These are phyloP conservation scores for Zygosaccharomyces siamensis DNA, from an alignment of 805 yeast genomes.

Conservation along the genomic window DNA sequence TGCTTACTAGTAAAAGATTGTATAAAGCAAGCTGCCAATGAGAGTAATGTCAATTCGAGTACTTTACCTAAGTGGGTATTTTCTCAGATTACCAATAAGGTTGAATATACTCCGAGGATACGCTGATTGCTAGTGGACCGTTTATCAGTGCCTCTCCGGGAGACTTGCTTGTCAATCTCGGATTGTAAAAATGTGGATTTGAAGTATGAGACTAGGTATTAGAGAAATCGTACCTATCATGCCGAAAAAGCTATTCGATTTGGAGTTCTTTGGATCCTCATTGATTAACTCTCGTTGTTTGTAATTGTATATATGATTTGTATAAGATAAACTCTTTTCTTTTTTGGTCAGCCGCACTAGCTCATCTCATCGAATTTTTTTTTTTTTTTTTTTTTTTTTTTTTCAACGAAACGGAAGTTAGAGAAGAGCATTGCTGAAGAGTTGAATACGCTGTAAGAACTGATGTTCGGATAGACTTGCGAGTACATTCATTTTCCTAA, in stretches of 20 bases:
- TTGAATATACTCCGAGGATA: conserved; percentile 57
- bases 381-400: not conserved
- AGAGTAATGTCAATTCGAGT: no score
- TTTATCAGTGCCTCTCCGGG: conserved; percentile 70
- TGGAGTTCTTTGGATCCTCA: conserved; percentile 22
- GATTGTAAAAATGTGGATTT: conserved; percentile 51
- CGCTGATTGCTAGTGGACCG: conserved; percentile 58
- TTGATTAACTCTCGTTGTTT: not conserved
- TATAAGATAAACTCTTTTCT: not conserved
- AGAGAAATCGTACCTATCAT: conserved; percentile 46
- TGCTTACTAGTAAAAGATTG: no score
- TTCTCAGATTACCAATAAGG: conserved; percentile 90
- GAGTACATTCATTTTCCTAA: not conserved
- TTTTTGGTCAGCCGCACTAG: not conserved
- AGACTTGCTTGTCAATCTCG: conserved; percentile 48
- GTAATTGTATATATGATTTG: not conserved
- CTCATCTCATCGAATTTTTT: not conserved
- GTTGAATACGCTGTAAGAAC: not conserved
- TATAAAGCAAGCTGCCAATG: no score
- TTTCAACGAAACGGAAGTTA: not conserved
- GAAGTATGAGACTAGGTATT: conserved; percentile 40
- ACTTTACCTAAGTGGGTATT: conserved; percentile 55
- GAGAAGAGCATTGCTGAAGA: not conserved
- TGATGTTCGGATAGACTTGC: not conserved
- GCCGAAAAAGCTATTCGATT: conserved; percentile 34